Evolutionary conservation across 768 basidiomycete species (phyloP).

Genomic region (Holtermanniella nyarrowii): DNA sequence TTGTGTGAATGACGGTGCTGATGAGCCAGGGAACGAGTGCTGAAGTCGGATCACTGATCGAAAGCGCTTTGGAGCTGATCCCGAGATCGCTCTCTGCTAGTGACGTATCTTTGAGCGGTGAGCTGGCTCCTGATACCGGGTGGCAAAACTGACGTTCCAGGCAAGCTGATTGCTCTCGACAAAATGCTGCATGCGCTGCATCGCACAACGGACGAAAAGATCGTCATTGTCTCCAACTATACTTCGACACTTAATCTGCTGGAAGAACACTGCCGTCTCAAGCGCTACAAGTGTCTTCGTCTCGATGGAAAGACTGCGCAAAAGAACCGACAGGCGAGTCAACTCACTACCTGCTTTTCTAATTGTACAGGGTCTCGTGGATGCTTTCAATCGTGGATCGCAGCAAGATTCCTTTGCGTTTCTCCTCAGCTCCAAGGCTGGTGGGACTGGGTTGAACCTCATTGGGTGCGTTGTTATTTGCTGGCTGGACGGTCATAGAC

Average conservation of each 20-base stretch:
- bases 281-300: slow-evolving; percentile 65
- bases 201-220: slow-evolving; percentile 74
- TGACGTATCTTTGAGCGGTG: slow-evolving; percentile 73
- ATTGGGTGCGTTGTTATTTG: slow-evolving; percentile 15
- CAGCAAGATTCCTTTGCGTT: slow-evolving; percentile 69
- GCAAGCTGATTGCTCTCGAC: slow-evolving; percentile 33
- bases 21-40: slow-evolving; percentile 48
- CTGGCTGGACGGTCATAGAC: neutral
- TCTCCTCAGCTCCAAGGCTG: slow-evolving; percentile 85
- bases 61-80: slow-evolving; percentile 24
- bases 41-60: slow-evolving; percentile 19
- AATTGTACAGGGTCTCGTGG: slow-evolving; percentile 77
- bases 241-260: slow-evolving; percentile 88
- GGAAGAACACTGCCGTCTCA: slow-evolving; percentile 70
- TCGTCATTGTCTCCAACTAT: slow-evolving; percentile 84
- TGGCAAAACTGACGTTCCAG: slow-evolving; percentile 4
- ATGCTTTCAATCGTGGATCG: slow-evolving; percentile 70
- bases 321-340: slow-evolving; percentile 24
- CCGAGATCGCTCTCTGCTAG: slow-evolving; percentile 20
- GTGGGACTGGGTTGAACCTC: slow-evolving; percentile 82
- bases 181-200: slow-evolving; percentile 25
- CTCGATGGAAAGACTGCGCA: slow-evolving; percentile 61
- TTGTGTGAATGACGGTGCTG: slow-evolving; percentile 66
- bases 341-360: slow-evolving; percentile 43
- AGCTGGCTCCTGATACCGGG: slow-evolving; percentile 8